Conservation (phyloP, 2,329 filamentous ascomycete species). For the Didymosphaeria variabile region DNA sequence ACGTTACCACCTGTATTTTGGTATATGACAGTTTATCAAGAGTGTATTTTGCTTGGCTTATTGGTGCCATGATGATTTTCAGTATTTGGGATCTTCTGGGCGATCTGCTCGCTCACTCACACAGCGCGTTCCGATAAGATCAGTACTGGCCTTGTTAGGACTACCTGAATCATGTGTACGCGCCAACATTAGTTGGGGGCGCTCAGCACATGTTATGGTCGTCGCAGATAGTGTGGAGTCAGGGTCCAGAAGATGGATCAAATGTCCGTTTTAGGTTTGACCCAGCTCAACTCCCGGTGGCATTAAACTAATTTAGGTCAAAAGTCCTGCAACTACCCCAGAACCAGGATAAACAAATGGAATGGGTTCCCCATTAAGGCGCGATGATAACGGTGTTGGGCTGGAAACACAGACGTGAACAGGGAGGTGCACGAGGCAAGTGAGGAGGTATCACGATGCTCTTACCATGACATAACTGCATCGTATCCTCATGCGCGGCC, state of each 20-base stretch:
- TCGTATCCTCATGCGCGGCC: conserved; percentile 1
- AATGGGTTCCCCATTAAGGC: conserved; percentile 19
- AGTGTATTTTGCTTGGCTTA: background rate
- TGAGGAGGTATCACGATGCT: conserved; percentile 10
- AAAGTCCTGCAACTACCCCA: conserved; percentile 1
- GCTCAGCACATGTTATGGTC: background rate
- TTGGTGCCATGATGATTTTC: background rate
- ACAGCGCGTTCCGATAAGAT: background rate
- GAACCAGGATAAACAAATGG: conserved; percentile 9
- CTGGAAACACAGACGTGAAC: conserved; percentile 9
- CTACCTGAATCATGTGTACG: background rate
- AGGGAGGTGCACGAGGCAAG: conserved; percentile 5
- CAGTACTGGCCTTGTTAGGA: too few species aligned
- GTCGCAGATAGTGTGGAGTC: conserved; percentile 15
- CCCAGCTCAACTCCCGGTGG: conserved; percentile 2
- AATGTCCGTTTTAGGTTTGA: conserved; percentile 21
- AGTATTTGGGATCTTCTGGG: background rate
- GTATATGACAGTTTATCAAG: background rate
- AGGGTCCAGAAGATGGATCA: conserved; percentile 18
- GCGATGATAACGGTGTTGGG: conserved; percentile 12
- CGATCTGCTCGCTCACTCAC: background rate
- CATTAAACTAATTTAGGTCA: conserved; percentile 19
- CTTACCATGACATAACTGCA: conserved; percentile 3
- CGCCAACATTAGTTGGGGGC: background rate
- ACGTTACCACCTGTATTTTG: background rate